Conservation (phyloP, 2,329 filamentous ascomycete genomes). For the Ceratocystis lukuohia region DNA sequence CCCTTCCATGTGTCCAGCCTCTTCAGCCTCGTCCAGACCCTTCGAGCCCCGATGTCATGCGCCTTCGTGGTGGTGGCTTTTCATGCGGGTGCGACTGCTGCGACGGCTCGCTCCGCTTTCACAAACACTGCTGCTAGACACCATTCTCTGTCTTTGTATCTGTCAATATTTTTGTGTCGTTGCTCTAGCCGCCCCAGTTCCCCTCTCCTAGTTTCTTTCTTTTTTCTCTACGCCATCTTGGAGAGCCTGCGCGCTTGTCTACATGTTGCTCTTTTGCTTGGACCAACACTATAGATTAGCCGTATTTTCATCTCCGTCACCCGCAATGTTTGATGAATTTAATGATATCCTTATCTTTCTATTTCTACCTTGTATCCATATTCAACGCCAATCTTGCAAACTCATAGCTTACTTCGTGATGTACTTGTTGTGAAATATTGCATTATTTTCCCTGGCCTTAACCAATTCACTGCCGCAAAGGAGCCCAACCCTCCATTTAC, state of each 20-base stretch:
- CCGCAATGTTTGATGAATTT: no score
- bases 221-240: neutral
- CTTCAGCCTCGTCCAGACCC: conserved; percentile 23
- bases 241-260: neutral
- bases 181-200: neutral
- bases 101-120: conserved; percentile 24
- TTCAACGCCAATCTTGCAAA: no score
- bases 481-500: no score
- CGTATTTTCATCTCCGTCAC: no score
- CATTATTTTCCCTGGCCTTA: no score
- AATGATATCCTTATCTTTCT: no score
- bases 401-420: no score
- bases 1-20: conserved; percentile 13
- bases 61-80: conserved; percentile 24
- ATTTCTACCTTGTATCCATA: no score
- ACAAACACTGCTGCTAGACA: conserved; percentile 25
- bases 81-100: conserved; percentile 25
- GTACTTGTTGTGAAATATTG: no score
- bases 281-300: no score
- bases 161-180: neutral
- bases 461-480: no score
- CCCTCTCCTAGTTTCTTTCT: neutral
- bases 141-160: neutral
- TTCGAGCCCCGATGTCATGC: conserved; percentile 11
- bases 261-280: neutral